These are phyloP conservation scores for Cutaneotrichosporon cyanovorans DNA, from an alignment of 1,284 basidiomycete species.

Conservation along the genomic window DNA sequence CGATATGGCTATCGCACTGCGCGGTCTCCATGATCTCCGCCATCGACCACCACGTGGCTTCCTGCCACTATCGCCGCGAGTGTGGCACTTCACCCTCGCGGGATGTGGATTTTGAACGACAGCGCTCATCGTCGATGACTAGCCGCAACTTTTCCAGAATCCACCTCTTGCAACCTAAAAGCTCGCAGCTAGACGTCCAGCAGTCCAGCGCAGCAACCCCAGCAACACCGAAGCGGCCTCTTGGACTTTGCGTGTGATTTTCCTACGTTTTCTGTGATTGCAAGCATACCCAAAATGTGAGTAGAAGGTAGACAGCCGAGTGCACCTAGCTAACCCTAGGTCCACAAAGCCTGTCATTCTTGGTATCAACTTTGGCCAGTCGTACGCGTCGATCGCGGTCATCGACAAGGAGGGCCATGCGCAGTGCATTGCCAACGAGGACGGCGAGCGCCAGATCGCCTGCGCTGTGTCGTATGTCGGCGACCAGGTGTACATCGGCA, in stretches of 20 bases:
- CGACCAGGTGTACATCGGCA: conserved; percentile 90
- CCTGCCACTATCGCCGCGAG: too few species aligned
- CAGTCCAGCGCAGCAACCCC: too few species aligned
- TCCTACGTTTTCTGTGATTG: too few species aligned
- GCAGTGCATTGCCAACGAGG: conserved; percentile 95
- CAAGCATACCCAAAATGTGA: conserved; percentile 9
- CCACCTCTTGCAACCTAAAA: not conserved
- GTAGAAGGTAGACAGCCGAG: not conserved
- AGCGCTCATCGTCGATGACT: too few species aligned
- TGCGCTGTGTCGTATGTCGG: conserved; percentile 88
- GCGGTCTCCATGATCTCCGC: too few species aligned
- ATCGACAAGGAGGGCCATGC: conserved; percentile 91
- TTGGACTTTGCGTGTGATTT: too few species aligned
- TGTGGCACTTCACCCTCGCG: too few species aligned
- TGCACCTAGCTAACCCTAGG: not conserved
- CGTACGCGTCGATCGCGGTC: conserved; percentile 89
- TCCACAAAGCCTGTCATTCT: conserved; percentile 50
- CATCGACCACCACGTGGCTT: too few species aligned
- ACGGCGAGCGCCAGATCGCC: conserved; percentile 95
- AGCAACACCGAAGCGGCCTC: too few species aligned
- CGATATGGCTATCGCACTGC: too few species aligned
- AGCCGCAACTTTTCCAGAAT: too few species aligned
- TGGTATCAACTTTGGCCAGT: conserved; percentile 96
- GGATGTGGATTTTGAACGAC: too few species aligned
- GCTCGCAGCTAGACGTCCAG: not conserved